Evolutionary conservation across 495 filamentous ascomycete species (phyloP).

Genomic region (Astrothelium macrocarpum): DNA sequence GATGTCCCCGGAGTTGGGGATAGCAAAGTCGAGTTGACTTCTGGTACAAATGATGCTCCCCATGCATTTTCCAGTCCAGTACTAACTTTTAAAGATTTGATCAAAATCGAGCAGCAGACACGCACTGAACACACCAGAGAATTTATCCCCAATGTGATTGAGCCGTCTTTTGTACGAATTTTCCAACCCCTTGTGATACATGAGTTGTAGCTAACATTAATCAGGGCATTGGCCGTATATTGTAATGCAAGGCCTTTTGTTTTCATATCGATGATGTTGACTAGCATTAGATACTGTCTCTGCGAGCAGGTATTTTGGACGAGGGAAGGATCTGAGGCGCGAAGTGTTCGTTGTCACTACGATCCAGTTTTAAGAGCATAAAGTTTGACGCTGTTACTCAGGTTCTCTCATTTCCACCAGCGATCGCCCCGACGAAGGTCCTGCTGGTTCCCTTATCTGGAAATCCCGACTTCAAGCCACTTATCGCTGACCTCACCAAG

Average conservation of each 20-base stretch:
- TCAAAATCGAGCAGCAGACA: conserved; percentile 62
- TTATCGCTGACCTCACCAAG: conserved; percentile 43
- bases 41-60: no score
- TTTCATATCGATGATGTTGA: no score
- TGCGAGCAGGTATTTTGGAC: no score
- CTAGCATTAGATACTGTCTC: no score
- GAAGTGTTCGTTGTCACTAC: conserved; percentile 44
- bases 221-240: conserved; percentile 70
- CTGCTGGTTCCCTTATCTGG: conserved; percentile 57
- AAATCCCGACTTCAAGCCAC: conserved; percentile 48
- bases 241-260: no score
- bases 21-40: conserved; percentile 59
- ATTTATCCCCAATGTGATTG: conserved; percentile 76
- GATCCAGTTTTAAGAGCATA: background rate
- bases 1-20: conserved; percentile 53
- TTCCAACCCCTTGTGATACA: no score
- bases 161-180: conserved; percentile 81
- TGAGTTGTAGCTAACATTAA: no score
- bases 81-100: conserved; percentile 60
- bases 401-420: conserved; percentile 59
- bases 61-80: no score
- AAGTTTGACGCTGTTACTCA: conserved; percentile 21
- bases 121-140: conserved; percentile 60
- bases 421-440: conserved; percentile 59
- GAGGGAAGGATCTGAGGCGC: conserved; percentile 51